Conservation (phyloP, 1,284 basidiomycete genomes). For the Cryptococcus sp. region DNA sequence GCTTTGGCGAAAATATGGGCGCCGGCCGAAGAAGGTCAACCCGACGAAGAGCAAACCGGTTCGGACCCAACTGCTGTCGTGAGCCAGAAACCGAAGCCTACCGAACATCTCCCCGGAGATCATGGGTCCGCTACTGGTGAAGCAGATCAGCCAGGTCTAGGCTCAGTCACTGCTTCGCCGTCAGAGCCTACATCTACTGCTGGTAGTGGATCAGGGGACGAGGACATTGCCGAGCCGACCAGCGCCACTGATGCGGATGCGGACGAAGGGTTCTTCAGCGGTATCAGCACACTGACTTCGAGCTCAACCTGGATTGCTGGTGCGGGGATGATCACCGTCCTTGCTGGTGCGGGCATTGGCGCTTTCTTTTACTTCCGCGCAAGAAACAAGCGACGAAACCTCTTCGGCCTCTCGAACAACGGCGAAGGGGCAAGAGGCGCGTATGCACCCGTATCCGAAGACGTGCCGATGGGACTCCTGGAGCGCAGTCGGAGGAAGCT, state of each 20-base stretch:
- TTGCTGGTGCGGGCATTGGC: slow-evolving; percentile 66
- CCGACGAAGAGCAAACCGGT: slow-evolving; percentile 53
- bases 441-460: slow-evolving; percentile 74
- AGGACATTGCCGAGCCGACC: slow-evolving; percentile 23
- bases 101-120: slow-evolving; percentile 80
- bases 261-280: slow-evolving; percentile 85
- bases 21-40: slow-evolving; percentile 48
- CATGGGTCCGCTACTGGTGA: slow-evolving; percentile 62
- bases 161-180: slow-evolving; percentile 17
- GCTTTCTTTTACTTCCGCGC: slow-evolving; percentile 59
- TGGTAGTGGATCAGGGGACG: slow-evolving; percentile 7
- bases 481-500: slow-evolving; percentile 44
- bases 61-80: slow-evolving; percentile 53
- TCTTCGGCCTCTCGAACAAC: slow-evolving; percentile 38
- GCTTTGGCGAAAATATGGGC: slow-evolving; percentile 65
- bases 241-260: slow-evolving; percentile 27
- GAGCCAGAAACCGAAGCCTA: slow-evolving; percentile 77
- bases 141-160: slow-evolving; percentile 41
- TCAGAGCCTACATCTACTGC: slow-evolving; percentile 11
- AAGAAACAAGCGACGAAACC: slow-evolving; percentile 59
- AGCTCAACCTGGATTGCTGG: slow-evolving; percentile 83
- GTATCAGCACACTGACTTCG: slow-evolving; percentile 72
- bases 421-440: slow-evolving; percentile 56
- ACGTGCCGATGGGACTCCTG: slow-evolving; percentile 72
- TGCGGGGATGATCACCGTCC: slow-evolving; percentile 70